Percentiles rank a stretch among this genome's conserved stretches.
Evolutionary conservation across 2,329 filamentous ascomycete species (phyloP).

Genomic region (Sporothrix luriei): DNA sequence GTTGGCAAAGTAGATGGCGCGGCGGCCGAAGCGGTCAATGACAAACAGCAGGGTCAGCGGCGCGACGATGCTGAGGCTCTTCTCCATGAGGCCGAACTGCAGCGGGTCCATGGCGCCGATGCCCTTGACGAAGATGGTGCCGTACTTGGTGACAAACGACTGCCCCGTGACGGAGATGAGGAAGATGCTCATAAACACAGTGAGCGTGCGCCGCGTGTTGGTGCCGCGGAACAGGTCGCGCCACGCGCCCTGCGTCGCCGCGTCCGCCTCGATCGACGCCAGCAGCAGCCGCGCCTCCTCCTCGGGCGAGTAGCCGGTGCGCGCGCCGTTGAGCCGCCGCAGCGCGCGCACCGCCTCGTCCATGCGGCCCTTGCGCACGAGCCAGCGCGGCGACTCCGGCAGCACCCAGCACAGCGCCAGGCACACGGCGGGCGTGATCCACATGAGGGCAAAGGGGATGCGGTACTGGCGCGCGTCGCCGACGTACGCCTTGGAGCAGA

Average conservation of each 20-base stretch:
- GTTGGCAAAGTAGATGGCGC: slow-evolving; percentile 28
- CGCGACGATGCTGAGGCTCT: slow-evolving; percentile 28
- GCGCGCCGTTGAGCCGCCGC: slow-evolving; percentile 30
- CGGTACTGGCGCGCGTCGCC: slow-evolving; percentile 30
- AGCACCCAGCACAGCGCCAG: slow-evolving; percentile 31
- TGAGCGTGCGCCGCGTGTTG: slow-evolving; percentile 31
- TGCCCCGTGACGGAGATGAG: slow-evolving; percentile 32
- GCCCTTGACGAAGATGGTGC: slow-evolving; percentile 34
- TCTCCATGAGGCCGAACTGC: slow-evolving; percentile 32
- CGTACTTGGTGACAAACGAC: slow-evolving; percentile 34
- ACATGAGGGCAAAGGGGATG: slow-evolving; percentile 33
- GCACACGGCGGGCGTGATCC: slow-evolving; percentile 28
- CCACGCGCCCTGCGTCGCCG: slow-evolving; percentile 30
- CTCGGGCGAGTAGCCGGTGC: slow-evolving; percentile 32
- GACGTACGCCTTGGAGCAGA: slow-evolving; percentile 19
- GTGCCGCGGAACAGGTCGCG: slow-evolving; percentile 33
- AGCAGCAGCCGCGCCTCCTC: slow-evolving; percentile 33
- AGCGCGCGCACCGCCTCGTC: slow-evolving; percentile 29
- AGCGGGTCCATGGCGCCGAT: slow-evolving; percentile 34
- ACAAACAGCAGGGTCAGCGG: slow-evolving; percentile 29
- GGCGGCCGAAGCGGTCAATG: slow-evolving; percentile 33
- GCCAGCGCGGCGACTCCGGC: slow-evolving; percentile 36
- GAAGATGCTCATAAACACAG: slow-evolving; percentile 26
- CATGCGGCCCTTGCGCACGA: slow-evolving; percentile 31
- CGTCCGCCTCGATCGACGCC: slow-evolving; percentile 23